A percentile compares a stretch with the other conserved stretches of the same genome.
phyloP scores from a whole-genome alignment of 768 basidiomycete species.

The Omphalotus guepiniiformis region DNA sequence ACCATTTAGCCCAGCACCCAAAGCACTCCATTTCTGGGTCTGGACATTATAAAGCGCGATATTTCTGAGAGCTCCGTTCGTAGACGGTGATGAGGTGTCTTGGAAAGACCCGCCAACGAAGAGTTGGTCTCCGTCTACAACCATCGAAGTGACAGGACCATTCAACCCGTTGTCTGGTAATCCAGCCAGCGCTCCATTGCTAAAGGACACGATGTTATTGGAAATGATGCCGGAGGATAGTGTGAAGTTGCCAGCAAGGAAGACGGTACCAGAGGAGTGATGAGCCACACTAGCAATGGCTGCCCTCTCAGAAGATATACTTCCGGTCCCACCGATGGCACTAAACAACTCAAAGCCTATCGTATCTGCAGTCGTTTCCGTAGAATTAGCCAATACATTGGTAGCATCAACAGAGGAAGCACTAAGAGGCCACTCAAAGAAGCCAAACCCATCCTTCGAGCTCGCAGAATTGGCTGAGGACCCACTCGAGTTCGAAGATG shows the following conservation, averaged over 20 bases:
- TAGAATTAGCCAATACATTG: constrained; percentile 57
- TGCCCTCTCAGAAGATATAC: constrained; percentile 31
- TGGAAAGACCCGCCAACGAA: constrained; percentile 89
- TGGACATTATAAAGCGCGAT: constrained; percentile 71
- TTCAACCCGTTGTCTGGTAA: constrained; percentile 72
- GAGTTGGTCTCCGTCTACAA: constrained; percentile 57
- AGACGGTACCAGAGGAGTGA: constrained; percentile 61
- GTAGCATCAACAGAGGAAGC: constrained; percentile 52
- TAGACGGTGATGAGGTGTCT: constrained; percentile 55
- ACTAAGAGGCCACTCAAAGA: constrained; percentile 81
- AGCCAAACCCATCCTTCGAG: constrained; percentile 63
- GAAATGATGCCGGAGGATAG: constrained; percentile 52
- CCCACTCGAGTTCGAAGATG: constrained; percentile 25
- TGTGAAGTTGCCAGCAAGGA: constrained; percentile 75
- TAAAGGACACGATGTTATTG: constrained; percentile 73
- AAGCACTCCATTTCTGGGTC: constrained; percentile 59
- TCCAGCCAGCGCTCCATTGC: constrained; percentile 47
- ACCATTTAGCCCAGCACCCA: constrained; percentile 77
- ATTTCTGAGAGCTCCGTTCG: constrained; percentile 47
- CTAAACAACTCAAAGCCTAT: constrained; percentile 59
- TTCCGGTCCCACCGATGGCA: constrained; percentile 48
- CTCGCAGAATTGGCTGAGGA: constrained; percentile 27
- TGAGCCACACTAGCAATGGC: constrained; percentile 55
- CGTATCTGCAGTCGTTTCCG: constrained; percentile 63
- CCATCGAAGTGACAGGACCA: constrained; percentile 68